A percentile compares a stretch with the other conserved stretches of the same genome.
phyloP scores from a whole-genome alignment of 2,329 filamentous ascomycete species.

The Escovopsis sp. region DNA sequence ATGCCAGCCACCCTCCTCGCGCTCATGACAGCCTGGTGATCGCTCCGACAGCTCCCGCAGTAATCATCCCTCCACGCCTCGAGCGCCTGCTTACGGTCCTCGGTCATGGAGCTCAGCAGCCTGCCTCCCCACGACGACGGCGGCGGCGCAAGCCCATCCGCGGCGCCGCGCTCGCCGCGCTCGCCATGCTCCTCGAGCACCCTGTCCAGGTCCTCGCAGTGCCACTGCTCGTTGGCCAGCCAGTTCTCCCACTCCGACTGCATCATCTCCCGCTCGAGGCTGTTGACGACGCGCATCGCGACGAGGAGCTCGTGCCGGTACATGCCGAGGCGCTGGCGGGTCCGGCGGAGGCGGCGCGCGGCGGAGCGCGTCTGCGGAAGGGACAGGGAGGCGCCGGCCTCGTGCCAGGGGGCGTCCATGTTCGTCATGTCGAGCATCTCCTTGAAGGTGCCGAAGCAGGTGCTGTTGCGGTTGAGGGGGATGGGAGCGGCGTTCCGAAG shows the following conservation, averaged over 20 bases:
- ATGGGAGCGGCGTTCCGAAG: too few relatives aligned
- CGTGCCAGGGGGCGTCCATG: constrained; percentile 39
- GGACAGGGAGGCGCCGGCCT: constrained; percentile 31
- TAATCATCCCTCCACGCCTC: constrained; percentile 36
- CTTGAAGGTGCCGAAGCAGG: constrained; percentile 46
- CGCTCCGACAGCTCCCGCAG: constrained; percentile 39
- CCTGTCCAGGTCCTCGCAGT: constrained; percentile 49
- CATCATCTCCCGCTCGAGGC: constrained; percentile 72
- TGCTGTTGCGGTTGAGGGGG: constrained; percentile 30
- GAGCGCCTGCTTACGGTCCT: constrained; percentile 21
- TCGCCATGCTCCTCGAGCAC: constrained; percentile 23
- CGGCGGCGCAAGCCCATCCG: constrained; percentile 8
- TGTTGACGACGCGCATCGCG: constrained; percentile 78
- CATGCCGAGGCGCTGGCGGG: constrained; percentile 66
- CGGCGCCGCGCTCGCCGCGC: background rate
- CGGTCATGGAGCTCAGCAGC: constrained; percentile 14
- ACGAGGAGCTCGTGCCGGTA: constrained; percentile 87
- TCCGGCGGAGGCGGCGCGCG: constrained; percentile 54
- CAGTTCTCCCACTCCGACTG: constrained; percentile 87
- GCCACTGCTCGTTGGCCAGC: constrained; percentile 61
- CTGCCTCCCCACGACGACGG: constrained; percentile 16
- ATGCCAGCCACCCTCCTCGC: constrained; percentile 14
- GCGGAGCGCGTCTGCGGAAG: constrained; percentile 35
- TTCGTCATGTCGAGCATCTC: constrained; percentile 42
- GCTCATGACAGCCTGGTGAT: constrained; percentile 20